Evolutionary conservation across 2,329 filamentous ascomycete species (phyloP).

Genomic region (Aspergillus vadensis): DNA sequence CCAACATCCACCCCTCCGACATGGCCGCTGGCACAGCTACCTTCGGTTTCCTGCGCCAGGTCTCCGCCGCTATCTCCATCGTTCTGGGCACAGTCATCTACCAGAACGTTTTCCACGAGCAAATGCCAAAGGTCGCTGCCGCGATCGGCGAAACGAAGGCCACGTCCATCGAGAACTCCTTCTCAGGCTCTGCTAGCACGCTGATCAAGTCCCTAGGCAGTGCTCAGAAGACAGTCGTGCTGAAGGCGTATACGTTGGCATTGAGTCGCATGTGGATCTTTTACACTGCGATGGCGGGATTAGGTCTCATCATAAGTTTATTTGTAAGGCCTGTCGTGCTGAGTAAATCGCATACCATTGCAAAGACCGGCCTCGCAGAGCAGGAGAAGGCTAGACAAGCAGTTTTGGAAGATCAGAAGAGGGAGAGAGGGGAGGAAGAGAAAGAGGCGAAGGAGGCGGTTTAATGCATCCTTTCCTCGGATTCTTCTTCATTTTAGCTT

Average conservation of each 20-base stretch:
- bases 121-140: constrained; percentile 29
- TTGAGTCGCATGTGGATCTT: constrained; percentile 56
- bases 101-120: constrained; percentile 40
- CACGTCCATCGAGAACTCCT: constrained; percentile 29
- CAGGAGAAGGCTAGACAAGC: constrained; percentile 47
- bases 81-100: constrained; percentile 59
- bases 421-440: constrained; percentile 59
- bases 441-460: constrained; percentile 58
- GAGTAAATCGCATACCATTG: constrained; percentile 45
- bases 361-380: constrained; percentile 48
- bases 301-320: constrained; percentile 43
- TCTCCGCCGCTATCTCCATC: constrained; percentile 60
- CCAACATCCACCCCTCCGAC: constrained; percentile 60
- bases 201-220: constrained; percentile 38
- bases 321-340: constrained; percentile 43
- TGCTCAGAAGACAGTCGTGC: constrained; percentile 39
- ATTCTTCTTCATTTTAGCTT: too few species aligned
- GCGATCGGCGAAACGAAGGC: constrained; percentile 29
- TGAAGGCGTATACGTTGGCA: constrained; percentile 45
- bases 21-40: constrained; percentile 65
- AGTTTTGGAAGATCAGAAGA: constrained; percentile 28
- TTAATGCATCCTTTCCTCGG: not conserved
- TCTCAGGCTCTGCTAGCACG: constrained; percentile 39
- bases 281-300: constrained; percentile 43
- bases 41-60: constrained; percentile 61